A percentile compares a stretch with the other conserved stretches of the same genome.
Conservation (phyloP, 2,329 filamentous ascomycete species). For the Colletotrichum somersetense region DNA sequence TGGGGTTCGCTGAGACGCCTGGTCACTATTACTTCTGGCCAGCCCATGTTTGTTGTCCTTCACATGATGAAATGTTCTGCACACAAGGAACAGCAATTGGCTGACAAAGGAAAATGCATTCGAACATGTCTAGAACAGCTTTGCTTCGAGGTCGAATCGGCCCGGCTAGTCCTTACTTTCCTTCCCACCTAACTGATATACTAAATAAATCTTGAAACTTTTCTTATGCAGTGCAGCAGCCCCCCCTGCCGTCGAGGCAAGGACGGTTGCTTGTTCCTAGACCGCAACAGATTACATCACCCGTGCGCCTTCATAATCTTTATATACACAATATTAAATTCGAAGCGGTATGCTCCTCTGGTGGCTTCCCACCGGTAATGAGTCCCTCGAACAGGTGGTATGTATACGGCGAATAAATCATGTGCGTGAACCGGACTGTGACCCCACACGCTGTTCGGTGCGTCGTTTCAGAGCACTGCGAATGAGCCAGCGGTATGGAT, state of each 20-base stretch:
- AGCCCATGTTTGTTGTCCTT: not conserved
- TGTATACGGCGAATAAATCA: conserved; percentile 38
- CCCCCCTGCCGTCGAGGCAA: conserved; percentile 23
- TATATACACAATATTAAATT: conserved; percentile 34
- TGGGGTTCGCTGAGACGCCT: conserved; percentile 42
- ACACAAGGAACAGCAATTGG: not conserved
- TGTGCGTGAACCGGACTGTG: conserved; percentile 40
- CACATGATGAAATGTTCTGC: not conserved
- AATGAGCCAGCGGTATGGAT: conserved; percentile 4
- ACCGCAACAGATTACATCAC: not conserved
- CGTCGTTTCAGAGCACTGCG: not conserved
- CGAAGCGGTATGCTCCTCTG: conserved; percentile 5
- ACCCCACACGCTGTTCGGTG: conserved; percentile 11
- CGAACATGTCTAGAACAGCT: conserved; percentile 33
- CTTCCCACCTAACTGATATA: not conserved
- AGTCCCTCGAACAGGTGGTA: conserved; percentile 7
- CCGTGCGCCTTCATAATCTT: conserved; percentile 14
- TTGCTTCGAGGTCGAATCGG: not conserved
- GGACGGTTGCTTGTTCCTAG: not conserved
- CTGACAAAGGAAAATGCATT: conserved; percentile 39
- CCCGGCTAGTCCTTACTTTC: conserved; percentile 9
- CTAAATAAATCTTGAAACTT: conserved; percentile 24
- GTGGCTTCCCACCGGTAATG: not conserved
- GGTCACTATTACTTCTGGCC: too few species aligned
- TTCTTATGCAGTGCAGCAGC: conserved; percentile 4